Evolutionary conservation across 345 rosid species (phyloP).

Genomic region (Salix suchowensis): DNA sequence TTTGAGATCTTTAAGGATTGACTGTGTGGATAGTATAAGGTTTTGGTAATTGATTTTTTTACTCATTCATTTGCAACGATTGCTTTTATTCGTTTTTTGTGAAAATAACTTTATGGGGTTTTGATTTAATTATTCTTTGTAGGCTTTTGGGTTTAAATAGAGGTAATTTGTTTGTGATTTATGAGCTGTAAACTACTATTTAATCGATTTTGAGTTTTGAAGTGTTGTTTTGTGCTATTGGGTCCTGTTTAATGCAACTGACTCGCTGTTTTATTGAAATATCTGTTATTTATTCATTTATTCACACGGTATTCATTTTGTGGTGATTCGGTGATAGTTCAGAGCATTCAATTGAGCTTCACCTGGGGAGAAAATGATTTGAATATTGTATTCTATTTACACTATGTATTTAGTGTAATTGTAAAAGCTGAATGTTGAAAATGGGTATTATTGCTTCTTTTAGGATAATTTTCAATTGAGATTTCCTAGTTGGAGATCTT

Average conservation of each 20-base stretch:
- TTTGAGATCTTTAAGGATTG: conserved; percentile 20
- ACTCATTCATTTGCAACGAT: not conserved
- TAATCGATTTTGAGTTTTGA: conserved; percentile 14
- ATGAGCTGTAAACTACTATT: not conserved
- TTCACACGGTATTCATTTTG: not conserved
- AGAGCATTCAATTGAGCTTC: not conserved
- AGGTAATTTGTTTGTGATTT: not conserved
- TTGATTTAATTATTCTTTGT: not conserved
- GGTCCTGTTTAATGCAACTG: not conserved
- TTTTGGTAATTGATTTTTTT: not conserved
- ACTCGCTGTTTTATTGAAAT: not conserved
- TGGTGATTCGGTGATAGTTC: not conserved
- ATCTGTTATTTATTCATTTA: not conserved
- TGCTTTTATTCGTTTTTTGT: not conserved
- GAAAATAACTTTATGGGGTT: not conserved
- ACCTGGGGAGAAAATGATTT: not conserved
- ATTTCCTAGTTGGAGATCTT: conserved; percentile 10
- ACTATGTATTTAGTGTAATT: not conserved
- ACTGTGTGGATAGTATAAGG: conserved; percentile 10
- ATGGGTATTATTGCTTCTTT: not conserved
- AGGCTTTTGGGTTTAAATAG: not conserved
- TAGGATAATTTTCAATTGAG: not conserved
- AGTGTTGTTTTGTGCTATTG: not conserved
- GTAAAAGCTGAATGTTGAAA: not conserved
- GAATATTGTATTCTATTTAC: not conserved